Base-by-base conservation (phyloP, 768 basidiomycete species). In the Cystofilobasidium ferigula region DNA sequence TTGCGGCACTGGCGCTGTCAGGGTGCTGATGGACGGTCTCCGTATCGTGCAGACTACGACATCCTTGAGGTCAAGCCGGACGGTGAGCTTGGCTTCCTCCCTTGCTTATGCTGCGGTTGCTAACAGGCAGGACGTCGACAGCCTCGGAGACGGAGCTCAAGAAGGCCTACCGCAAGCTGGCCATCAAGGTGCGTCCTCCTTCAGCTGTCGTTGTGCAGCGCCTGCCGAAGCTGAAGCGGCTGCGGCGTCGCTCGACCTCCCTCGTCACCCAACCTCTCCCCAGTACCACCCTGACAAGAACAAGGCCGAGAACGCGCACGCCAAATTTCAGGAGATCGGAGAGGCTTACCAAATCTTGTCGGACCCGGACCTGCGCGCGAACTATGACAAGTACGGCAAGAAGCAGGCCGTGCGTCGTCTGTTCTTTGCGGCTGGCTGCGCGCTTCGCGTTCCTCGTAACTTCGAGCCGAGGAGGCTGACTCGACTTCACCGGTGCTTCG, bases 351-450 rank as follows among this genome's bases (percentile, higher is more conserved):
- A 93, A 77, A 86, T 95, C 66, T 79, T 78, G 5, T 72, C 69
- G 56, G 67, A 73, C 73, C 88, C 74, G 82, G 89, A 98, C 78
- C 76, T 87, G 51, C 84, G 94, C 53, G 83, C 84, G 0, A 87
- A 91, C 26, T 99, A 99, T 73, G 92, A 99, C 76, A 91, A 90
- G 79, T 86, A 94, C 79, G 95, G 95, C 51, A 89, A 88, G 77
- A 82, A 84, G 58, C 89, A 87, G 83, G 89, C 86, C 71, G 71
- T 83, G 48, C 62, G 62, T 38, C 32, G 3, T 34, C 16, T 58
- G 6, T 5, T 20, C 45, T 24, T n/a, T 40, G 69, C 70, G 58
- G 60, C 82, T 65, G 88, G 51, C 51, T 54, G 51, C 30, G 26
- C 51, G 28, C 51, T 48, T 48, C 47, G 47, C 47, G 26, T n/a